Conservation (phyloP, 148 eudicot genomes). For the Nyssa sinensis region DNA sequence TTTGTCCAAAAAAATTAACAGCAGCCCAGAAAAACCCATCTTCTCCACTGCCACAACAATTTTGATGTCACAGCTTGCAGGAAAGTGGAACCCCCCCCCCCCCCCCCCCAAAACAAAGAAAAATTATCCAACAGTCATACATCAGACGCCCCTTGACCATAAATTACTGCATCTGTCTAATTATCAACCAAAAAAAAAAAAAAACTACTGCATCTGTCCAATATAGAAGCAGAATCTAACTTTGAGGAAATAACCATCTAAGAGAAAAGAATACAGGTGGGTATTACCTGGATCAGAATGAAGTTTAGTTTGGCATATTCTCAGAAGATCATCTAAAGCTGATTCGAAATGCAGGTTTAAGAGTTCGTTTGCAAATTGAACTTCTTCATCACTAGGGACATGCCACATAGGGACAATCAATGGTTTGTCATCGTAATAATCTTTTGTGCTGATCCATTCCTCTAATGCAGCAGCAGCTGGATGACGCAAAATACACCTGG, state of each 20-base stretch:
- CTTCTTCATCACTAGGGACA: slow-evolving; percentile 72
- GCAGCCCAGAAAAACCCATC: too few species aligned
- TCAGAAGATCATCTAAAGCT: slow-evolving; percentile 80
- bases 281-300: slow-evolving; percentile 84
- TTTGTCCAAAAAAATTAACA: too few species aligned
- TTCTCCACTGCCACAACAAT: too few species aligned
- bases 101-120: too few species aligned
- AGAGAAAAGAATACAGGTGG: neutral
- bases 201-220: neutral
- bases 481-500: slow-evolving; percentile 72
- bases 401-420: slow-evolving; percentile 80
- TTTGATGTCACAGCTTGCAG: too few species aligned
- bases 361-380: slow-evolving; percentile 87
- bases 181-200: too few species aligned
- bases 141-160: too few species aligned
- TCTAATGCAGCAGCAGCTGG: slow-evolving; percentile 64
- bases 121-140: too few species aligned
- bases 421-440: slow-evolving; percentile 47
- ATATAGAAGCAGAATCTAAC: neutral
- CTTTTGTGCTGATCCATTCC: slow-evolving; percentile 87
- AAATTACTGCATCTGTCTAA: too few species aligned
- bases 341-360: slow-evolving; percentile 72
- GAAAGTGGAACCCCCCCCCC: too few species aligned
- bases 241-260: neutral
- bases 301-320: slow-evolving; percentile 67